These are phyloP conservation scores for Rhododendron mucronatum DNA, from an alignment of 148 eudicot species.

Conservation along the genomic window DNA sequence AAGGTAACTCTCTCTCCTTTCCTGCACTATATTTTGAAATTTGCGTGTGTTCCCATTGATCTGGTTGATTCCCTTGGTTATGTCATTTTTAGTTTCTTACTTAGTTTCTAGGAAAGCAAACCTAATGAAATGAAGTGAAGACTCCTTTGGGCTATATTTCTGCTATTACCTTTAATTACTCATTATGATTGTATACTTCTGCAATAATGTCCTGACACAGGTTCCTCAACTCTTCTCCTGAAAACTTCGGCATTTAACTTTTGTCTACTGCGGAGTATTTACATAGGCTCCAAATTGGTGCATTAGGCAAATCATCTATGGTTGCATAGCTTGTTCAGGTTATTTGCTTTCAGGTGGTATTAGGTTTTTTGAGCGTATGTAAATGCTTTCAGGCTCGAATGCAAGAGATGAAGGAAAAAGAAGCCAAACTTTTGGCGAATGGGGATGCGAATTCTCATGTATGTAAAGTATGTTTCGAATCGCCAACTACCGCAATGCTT, in stretches of 20 bases:
- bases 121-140: background rate
- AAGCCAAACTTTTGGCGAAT: slow-evolving; percentile 44
- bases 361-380: background rate
- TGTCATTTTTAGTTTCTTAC: background rate
- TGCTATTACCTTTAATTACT: background rate
- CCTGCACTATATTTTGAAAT: background rate
- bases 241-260: background rate
- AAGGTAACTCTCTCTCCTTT: slow-evolving; percentile 41
- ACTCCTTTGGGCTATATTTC: background rate
- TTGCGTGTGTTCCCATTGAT: background rate
- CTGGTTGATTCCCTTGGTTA: background rate
- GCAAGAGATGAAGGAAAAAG: slow-evolving; percentile 99
- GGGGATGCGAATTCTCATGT: slow-evolving; percentile 81
- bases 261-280: background rate
- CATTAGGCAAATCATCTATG: background rate
- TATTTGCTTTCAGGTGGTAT: background rate
- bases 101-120: background rate
- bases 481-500: slow-evolving; percentile 76
- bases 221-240: background rate
- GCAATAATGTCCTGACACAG: background rate
- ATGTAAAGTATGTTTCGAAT: slow-evolving; percentile 95
- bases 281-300: background rate
- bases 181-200: background rate
- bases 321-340: background rate
- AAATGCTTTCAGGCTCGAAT: slow-evolving; percentile 66